These are phyloP conservation scores for Nitzschia inconspicua DNA, from an alignment of 108 stramenopile genomes.

Conservation along the genomic window DNA sequence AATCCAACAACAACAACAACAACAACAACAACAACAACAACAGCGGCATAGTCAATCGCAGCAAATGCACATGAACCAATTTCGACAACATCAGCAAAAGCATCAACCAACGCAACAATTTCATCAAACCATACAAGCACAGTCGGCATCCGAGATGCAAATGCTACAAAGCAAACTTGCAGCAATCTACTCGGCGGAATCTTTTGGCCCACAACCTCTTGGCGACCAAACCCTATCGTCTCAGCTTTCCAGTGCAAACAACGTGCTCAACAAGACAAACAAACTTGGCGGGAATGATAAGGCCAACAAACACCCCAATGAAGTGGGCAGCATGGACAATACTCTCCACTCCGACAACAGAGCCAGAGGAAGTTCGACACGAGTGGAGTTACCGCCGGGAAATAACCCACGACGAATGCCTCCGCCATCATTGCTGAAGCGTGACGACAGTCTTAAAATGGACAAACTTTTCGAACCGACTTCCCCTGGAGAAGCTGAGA, in stretches of 20 bases:
- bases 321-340: no score
- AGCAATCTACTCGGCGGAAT: not conserved
- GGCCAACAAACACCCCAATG: no score
- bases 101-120: not conserved
- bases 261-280: no score
- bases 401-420: conserved; percentile 11
- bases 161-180: conserved; percentile 1
- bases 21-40: conserved; percentile 6
- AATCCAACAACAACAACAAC: conserved; percentile 14
- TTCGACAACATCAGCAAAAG: not conserved
- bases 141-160: conserved; percentile 1
- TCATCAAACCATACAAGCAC: not conserved
- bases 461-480: conserved; percentile 22
- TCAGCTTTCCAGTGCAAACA: no score
- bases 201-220: not conserved
- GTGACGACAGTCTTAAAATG: conserved; percentile 35
- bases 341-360: no score
- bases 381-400: conserved; percentile 6
- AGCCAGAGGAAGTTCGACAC: no score
- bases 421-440: conserved; percentile 12
- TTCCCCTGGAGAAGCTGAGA: not conserved
- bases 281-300: no score
- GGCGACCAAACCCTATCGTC: not conserved
- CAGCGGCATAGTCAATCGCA: not conserved
- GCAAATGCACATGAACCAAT: not conserved